Evolutionary conservation across 1,139 yeast genomes (phyloP).

Genomic region (Blastobotrys proliferans): DNA sequence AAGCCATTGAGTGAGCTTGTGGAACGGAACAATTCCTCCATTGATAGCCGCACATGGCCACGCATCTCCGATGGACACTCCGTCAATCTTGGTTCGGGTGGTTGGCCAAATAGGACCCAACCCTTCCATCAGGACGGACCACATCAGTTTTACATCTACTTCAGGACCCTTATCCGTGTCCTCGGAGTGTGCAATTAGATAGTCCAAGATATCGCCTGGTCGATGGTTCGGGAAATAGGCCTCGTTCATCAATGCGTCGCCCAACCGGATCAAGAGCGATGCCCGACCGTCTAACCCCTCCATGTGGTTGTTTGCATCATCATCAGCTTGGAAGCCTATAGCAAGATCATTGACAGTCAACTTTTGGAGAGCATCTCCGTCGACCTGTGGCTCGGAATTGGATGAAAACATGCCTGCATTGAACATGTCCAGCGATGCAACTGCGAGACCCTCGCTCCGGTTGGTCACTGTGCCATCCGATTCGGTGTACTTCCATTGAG

Average conservation of each 20-base stretch:
- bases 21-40: constrained; percentile 48
- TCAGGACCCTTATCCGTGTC: neutral
- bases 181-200: constrained; percentile 28
- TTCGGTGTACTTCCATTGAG: constrained; percentile 45
- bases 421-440: constrained; percentile 53
- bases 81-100: constrained; percentile 47
- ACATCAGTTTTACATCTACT: constrained; percentile 44
- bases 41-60: constrained; percentile 44
- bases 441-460: constrained; percentile 59
- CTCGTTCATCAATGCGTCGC: constrained; percentile 39
- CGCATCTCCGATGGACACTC: constrained; percentile 53
- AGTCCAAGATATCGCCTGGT: constrained; percentile 54
- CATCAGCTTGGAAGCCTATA: constrained; percentile 44
- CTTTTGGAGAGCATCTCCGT: constrained; percentile 39
- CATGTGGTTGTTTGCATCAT: constrained; percentile 42
- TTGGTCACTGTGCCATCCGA: constrained; percentile 32
- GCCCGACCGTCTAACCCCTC: constrained; percentile 52
- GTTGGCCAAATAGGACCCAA: constrained; percentile 57
- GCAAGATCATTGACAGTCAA: constrained; percentile 26
- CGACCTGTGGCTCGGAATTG: constrained; percentile 36
- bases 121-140: constrained; percentile 52
- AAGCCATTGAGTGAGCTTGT: constrained; percentile 60
- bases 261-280: constrained; percentile 43
- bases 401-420: constrained; percentile 44
- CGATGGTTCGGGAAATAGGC: constrained; percentile 44